Evolutionary conservation across 768 basidiomycete species (phyloP).

Genomic region (Lactarius pseudohatsudake): DNA sequence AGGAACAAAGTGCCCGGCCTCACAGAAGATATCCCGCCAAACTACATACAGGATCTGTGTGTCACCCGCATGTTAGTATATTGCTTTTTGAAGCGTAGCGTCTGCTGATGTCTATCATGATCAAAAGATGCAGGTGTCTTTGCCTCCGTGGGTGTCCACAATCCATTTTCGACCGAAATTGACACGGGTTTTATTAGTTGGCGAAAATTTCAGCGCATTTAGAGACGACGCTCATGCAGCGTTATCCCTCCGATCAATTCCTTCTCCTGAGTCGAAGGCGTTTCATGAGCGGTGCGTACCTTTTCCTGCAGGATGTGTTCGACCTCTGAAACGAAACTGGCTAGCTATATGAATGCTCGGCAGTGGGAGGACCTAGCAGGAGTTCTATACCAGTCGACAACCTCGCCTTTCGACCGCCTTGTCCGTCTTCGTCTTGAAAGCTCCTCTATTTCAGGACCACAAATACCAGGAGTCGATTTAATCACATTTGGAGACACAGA

Average conservation of each 20-base stretch:
- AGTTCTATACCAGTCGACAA: slow-evolving; percentile 11
- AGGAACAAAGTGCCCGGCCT: not conserved
- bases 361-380: slow-evolving; percentile 1
- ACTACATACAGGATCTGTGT: slow-evolving; percentile 13
- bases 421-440: not conserved
- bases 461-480: not conserved
- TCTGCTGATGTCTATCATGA: not conserved
- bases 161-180: not conserved
- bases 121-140: slow-evolving; percentile 17
- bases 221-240: slow-evolving; percentile 4
- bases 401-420: slow-evolving; percentile 15
- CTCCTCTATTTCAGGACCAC: not conserved
- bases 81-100: not conserved
- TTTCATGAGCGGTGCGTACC: slow-evolving; percentile 13
- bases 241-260: not conserved
- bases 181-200: not conserved
- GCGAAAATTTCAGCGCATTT: slow-evolving; percentile 11
- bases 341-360: not conserved
- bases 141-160: slow-evolving; percentile 12
- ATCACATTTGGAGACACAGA: not conserved
- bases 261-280: not conserved
- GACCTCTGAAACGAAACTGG: not conserved
- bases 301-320: not conserved
- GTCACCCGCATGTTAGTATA: slow-evolving; percentile 17
- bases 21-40: slow-evolving; percentile 1